A percentile compares a stretch with the other conserved stretches of the same genome.
phyloP scores from a whole-genome alignment of 139 green algal species.

The Coelastrella sp. region DNA sequence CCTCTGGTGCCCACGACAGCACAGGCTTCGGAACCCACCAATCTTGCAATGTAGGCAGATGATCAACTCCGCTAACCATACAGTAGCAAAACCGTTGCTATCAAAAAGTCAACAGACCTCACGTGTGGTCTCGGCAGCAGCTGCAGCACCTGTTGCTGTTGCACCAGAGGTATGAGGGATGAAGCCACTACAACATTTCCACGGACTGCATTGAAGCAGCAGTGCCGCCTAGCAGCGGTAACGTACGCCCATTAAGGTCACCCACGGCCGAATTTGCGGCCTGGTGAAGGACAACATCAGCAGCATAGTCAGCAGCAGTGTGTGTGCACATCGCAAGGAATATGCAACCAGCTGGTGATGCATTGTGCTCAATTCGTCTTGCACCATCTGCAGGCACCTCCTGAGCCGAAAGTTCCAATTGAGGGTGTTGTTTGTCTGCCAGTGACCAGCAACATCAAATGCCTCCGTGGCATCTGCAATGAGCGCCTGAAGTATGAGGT shows the following conservation, averaged over 20 bases:
- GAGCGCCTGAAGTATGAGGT: slow-evolving; percentile 78
- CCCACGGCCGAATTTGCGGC: too few relatives aligned
- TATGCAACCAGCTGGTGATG: too few relatives aligned
- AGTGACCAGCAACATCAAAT: slow-evolving; percentile 50
- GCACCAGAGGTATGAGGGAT: slow-evolving; percentile 23
- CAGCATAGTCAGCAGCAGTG: too few relatives aligned
- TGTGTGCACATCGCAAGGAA: too few relatives aligned
- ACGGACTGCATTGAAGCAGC: too few relatives aligned
- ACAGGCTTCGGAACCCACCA: background rate
- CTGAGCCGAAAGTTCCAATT: slow-evolving; percentile 17
- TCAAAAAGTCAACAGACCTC: background rate
- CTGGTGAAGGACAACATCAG: too few relatives aligned
- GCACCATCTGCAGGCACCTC: background rate
- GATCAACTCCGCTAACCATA: background rate
- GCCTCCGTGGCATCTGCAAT: slow-evolving; percentile 53
- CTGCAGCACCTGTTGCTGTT: slow-evolving; percentile 6
- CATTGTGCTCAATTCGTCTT: background rate
- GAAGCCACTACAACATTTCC: background rate
- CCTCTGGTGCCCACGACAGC: background rate
- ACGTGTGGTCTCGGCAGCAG: background rate
- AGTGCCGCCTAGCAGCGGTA: too few relatives aligned
- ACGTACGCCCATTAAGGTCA: too few relatives aligned
- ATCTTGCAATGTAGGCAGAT: background rate
- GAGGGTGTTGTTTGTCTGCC: slow-evolving; percentile 41
- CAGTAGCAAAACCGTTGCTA: background rate